These are phyloP conservation scores for Areca catechu DNA, from an alignment of 176 grass and related monocot genomes.

Conservation along the genomic window DNA sequence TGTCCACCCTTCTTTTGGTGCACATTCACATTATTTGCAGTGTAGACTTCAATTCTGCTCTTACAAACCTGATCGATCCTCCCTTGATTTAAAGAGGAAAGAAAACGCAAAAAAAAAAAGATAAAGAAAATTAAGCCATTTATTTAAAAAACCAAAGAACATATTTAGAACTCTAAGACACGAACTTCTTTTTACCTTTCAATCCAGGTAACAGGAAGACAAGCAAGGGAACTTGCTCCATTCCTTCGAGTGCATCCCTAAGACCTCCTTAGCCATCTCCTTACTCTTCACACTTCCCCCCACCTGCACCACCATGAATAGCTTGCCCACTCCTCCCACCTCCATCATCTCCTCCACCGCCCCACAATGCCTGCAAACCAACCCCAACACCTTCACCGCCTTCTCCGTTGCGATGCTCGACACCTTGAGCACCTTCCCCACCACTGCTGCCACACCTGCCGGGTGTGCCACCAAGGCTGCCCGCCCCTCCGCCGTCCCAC, in stretches of 20 bases:
- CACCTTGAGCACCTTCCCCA: slow-evolving; percentile 4
- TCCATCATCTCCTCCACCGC: slow-evolving; percentile 17
- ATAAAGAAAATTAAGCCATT: no score
- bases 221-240: slow-evolving; percentile 19
- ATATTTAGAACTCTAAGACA: no score
- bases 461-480: slow-evolving; percentile 15
- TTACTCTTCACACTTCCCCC: neutral
- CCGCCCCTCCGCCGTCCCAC: slow-evolving; percentile 13
- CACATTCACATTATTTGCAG: no score
- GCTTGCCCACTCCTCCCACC: slow-evolving; percentile 15
- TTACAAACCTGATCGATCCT: no score
- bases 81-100: no score
- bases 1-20: no score
- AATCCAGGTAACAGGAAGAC: slow-evolving; percentile 8
- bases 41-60: no score
- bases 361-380: slow-evolving; percentile 17
- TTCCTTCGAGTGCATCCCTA: slow-evolving; percentile 6
- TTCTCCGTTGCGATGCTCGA: neutral
- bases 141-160: no score
- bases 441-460: slow-evolving; percentile 18
- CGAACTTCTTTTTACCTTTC: neutral
- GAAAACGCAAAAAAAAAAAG: no score
- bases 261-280: neutral
- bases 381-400: slow-evolving; percentile 10
- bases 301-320: slow-evolving; percentile 15